These are phyloP conservation scores for Hapsidospora chrysogenum DNA, from an alignment of 495 filamentous ascomycete species.

Conservation along the genomic window DNA sequence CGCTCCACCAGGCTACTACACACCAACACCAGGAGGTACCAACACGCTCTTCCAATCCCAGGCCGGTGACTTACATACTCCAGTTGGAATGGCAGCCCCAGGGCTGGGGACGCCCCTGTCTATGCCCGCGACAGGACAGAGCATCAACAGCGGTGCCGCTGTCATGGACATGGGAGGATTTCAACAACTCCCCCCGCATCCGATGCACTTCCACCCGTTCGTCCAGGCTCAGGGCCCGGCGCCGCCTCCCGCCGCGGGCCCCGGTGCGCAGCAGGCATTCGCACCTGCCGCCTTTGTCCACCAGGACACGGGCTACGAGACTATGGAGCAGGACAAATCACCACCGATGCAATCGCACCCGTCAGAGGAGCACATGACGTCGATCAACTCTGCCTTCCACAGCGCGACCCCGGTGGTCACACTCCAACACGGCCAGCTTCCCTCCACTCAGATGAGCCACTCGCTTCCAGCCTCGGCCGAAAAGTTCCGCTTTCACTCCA, in stretches of 20 bases:
- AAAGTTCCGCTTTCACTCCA: slow-evolving; percentile 83
- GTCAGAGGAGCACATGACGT: slow-evolving; percentile 27
- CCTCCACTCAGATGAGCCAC: slow-evolving; percentile 18
- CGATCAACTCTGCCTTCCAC: slow-evolving; percentile 32
- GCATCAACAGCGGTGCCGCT: slow-evolving; percentile 34
- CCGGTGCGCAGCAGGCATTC: no score
- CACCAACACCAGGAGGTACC: slow-evolving; percentile 71
- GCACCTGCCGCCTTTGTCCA: slow-evolving; percentile 70
- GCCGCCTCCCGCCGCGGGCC: no score
- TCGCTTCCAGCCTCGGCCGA: slow-evolving; percentile 24
- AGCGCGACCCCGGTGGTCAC: slow-evolving; percentile 27
- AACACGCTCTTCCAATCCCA: slow-evolving; percentile 69
- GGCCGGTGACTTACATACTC: slow-evolving; percentile 83
- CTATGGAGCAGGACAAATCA: slow-evolving; percentile 55
- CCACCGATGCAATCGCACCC: slow-evolving; percentile 35
- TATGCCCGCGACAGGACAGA: slow-evolving; percentile 47
- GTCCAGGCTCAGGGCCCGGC: no score
- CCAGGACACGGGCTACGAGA: slow-evolving; percentile 59
- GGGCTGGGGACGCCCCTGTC: slow-evolving; percentile 77
- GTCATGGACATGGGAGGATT: slow-evolving; percentile 39
- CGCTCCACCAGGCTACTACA: slow-evolving; percentile 73
- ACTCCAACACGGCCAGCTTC: slow-evolving; percentile 12
- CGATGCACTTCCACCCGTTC: slow-evolving; percentile 63
- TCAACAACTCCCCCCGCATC: slow-evolving; percentile 41
- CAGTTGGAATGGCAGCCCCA: slow-evolving; percentile 29